phyloP scores from a whole-genome alignment of 768 basidiomycete species.

The Pisolithus marmoratus region DNA sequence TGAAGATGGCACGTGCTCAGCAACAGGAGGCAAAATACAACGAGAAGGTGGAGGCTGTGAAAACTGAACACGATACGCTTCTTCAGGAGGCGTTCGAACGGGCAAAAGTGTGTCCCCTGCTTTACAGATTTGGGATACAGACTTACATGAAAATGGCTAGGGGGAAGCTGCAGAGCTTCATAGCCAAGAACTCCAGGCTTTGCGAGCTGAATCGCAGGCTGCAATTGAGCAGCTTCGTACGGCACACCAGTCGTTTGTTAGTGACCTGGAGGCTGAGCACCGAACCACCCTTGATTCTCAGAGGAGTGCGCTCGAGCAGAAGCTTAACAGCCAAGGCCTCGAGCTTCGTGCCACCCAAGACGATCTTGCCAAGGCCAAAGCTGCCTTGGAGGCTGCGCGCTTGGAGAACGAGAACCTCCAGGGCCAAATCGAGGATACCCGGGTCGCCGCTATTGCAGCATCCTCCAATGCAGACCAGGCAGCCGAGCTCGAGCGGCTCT shows the following conservation, averaged over 20 bases:
- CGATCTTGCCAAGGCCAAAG: slow-evolving; percentile 73
- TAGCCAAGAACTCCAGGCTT: slow-evolving; percentile 59
- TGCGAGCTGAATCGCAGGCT: slow-evolving; percentile 60
- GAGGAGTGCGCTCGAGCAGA: slow-evolving; percentile 54
- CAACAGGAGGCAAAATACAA: slow-evolving; percentile 64
- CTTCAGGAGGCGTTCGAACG: slow-evolving; percentile 69
- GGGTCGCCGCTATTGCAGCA: slow-evolving; percentile 37
- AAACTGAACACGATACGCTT: slow-evolving; percentile 55
- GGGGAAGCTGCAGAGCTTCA: slow-evolving; percentile 68
- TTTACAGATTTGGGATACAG: background rate
- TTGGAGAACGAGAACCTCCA: slow-evolving; percentile 53
- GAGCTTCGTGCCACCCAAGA: slow-evolving; percentile 84
- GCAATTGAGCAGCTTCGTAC: slow-evolving; percentile 65
- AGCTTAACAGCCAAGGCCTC: slow-evolving; percentile 52
- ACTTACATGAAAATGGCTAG: slow-evolving; percentile 33
- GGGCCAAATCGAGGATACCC: slow-evolving; percentile 61
- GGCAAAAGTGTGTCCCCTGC: slow-evolving; percentile 54
- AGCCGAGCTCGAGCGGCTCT: slow-evolving; percentile 50
- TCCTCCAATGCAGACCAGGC: slow-evolving; percentile 43
- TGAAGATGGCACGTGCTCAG: slow-evolving; percentile 32
- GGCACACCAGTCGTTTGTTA: slow-evolving; percentile 55
- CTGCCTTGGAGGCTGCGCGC: slow-evolving; percentile 44
- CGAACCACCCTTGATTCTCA: slow-evolving; percentile 53
- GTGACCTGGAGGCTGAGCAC: slow-evolving; percentile 61
- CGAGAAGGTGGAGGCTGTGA: slow-evolving; percentile 59